Evolutionary conservation across 768 basidiomycete species (phyloP).

Genomic region (Coprinellus aureogranulatus): DNA sequence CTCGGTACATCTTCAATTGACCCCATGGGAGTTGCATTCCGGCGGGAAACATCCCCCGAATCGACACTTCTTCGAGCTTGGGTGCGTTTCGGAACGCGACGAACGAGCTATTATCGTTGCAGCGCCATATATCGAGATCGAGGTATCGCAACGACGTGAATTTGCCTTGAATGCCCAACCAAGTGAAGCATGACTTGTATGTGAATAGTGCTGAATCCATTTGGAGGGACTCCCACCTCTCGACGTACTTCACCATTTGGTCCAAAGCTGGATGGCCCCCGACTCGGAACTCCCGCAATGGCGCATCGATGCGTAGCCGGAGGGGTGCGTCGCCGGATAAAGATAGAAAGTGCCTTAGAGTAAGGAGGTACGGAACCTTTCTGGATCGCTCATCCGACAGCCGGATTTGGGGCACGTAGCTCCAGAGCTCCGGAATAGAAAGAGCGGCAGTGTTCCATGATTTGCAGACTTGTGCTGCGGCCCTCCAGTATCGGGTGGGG

Average conservation of each 20-base stretch:
- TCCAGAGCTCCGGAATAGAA: constrained; percentile 1
- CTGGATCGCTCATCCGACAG: constrained; percentile 1
- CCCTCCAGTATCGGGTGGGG: neutral
- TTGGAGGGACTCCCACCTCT: constrained; percentile 4
- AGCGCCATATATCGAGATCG: constrained; percentile 4
- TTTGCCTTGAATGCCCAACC: neutral
- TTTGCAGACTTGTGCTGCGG: neutral
- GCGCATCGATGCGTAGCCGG: neutral
- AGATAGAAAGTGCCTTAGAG: neutral
- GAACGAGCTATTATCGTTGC: neutral
- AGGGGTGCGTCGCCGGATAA: neutral
- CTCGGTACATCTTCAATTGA: neutral
- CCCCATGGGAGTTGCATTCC: constrained; percentile 1
- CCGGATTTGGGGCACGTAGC: constrained; percentile 1
- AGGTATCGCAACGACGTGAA: constrained; percentile 3
- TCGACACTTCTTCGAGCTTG: neutral
- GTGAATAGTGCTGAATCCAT: neutral
- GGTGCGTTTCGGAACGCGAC: neutral
- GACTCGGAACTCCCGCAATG: constrained; percentile 2
- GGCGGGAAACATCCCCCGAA: neutral
- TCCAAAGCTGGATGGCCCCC: constrained; percentile 6
- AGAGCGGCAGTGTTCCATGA: neutral
- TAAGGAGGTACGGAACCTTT: neutral
- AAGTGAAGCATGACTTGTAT: neutral
- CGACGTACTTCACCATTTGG: neutral